A percentile compares a stretch with the other conserved stretches of the same genome.
Conservation (phyloP, 2,329 filamentous ascomycete genomes). For the Zarea fungicola region DNA sequence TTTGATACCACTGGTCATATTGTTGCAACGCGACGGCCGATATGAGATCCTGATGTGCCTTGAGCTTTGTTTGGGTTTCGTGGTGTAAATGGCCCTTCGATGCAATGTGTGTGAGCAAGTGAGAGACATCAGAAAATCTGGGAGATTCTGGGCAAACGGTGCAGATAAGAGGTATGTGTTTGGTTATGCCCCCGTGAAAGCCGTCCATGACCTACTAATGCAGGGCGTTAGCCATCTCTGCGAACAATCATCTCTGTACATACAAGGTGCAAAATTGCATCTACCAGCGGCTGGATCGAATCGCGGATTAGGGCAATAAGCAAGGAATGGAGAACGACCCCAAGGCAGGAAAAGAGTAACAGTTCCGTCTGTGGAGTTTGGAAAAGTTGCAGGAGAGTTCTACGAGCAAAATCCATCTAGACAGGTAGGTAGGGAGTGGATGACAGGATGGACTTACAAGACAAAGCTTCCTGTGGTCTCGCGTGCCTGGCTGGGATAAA, state of each 20-base stretch:
- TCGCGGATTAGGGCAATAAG: constrained; percentile 15
- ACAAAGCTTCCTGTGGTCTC: neutral
- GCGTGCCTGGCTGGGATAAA: neutral
- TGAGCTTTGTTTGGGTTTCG: constrained; percentile 75
- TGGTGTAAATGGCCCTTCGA: constrained; percentile 89
- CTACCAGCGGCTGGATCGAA: neutral
- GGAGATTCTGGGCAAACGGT: constrained; percentile 76
- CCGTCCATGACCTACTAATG: constrained; percentile 32
- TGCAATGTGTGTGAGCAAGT: constrained; percentile 84
- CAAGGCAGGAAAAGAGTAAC: constrained; percentile 24
- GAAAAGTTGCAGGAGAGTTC: constrained; percentile 16
- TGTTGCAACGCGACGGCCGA: constrained; percentile 57
- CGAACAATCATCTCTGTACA: neutral
- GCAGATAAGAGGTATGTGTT: constrained; percentile 66
- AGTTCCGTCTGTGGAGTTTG: neutral
- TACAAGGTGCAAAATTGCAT: constrained; percentile 5
- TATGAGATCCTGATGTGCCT: constrained; percentile 59
- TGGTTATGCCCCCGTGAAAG: constrained; percentile 16
- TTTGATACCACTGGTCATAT: constrained; percentile 75
- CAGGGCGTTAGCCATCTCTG: constrained; percentile 3
- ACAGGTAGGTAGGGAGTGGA: neutral
- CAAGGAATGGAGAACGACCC: constrained; percentile 10
- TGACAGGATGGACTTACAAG: constrained; percentile 3
- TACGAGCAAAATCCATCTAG: neutral
- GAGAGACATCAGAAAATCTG: constrained; percentile 82